These are phyloP conservation scores for Solanum medicagineum DNA, from an alignment of 257 asterid species.

Conservation along the genomic window DNA sequence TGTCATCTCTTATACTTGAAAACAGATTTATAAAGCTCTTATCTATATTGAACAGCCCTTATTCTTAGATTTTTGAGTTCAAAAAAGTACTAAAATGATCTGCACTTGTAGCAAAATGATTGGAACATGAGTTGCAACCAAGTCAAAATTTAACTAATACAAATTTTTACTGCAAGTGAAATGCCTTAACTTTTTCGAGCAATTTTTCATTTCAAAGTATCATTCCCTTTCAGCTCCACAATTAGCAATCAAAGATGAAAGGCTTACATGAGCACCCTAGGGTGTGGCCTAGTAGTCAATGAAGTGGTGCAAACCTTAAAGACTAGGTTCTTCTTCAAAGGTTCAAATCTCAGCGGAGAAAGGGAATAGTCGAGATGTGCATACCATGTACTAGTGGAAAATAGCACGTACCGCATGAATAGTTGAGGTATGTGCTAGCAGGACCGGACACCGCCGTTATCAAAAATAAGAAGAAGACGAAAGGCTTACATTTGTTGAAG, in stretches of 20 bases:
- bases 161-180: background rate
- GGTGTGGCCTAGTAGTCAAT: background rate
- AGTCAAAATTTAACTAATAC: background rate
- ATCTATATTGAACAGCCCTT: background rate
- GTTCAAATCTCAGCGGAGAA: background rate
- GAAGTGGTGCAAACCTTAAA: background rate
- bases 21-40: background rate
- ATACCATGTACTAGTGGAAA: background rate
- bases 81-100: background rate
- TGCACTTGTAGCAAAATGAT: background rate
- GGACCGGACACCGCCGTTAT: background rate
- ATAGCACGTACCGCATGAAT: background rate
- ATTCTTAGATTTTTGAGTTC: background rate
- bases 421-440: background rate
- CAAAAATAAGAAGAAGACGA: background rate
- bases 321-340: background rate
- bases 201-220: background rate
- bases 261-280: slow-evolving; percentile 25
- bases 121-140: background rate
- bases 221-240: background rate
- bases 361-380: background rate
- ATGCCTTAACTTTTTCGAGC: background rate
- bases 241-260: background rate
- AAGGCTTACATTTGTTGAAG: slow-evolving; percentile 46
- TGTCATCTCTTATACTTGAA: background rate